Base-by-base conservation (phyloP, 1,284 basidiomycete species). In the Boletus chippewaensis region DNA sequence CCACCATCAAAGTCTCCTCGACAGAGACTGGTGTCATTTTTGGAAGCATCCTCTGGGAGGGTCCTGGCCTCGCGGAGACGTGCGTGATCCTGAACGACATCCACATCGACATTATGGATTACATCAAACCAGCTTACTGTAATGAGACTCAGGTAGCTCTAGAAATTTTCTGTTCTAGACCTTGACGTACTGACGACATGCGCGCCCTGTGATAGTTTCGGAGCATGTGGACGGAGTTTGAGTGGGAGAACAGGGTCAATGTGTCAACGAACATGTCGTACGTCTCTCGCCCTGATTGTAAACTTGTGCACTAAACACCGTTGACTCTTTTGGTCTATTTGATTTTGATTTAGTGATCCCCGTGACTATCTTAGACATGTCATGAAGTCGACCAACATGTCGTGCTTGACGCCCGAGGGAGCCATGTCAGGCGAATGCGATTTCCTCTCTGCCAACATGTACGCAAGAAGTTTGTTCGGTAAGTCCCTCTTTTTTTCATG, bases 21-120 rank as follows among this genome's bases (percentile, higher is more conserved):
- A 98, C 95, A 4, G 95, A 99, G 71, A 98, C 95, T 2, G 95
- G 95, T 36, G 94, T 97, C 57, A 97, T 98, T 62, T 98, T 98
- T 61, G 95, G 95, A 38, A 96, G 95, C 69, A 97, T 99, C 59
- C 84, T 96, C 16, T 99, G 96, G 86, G 92, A 95, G 59, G 90
- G 89, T n/a, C 83, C 84, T 5, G 89, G 86, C 43, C 83, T 94
- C 59, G 78, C 84, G 0, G 91, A 95, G 65, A 84, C 84, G 45
- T 92, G 84, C 70, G 93, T 92, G 35, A 95, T 99, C 45, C 71
- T 98, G 63, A 97, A 94, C 69, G 95, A 98, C 71, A 95, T 98
- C 53, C 94, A 98, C 71, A 92, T 98, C 58, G 96, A 99, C 70
- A 98, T 99, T 60, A 95, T 99, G 90, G 95, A 98, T 70, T 99